Evolutionary conservation across 441 rosid species (phyloP).

Genomic region (Cnidoscolus chayamansa): DNA sequence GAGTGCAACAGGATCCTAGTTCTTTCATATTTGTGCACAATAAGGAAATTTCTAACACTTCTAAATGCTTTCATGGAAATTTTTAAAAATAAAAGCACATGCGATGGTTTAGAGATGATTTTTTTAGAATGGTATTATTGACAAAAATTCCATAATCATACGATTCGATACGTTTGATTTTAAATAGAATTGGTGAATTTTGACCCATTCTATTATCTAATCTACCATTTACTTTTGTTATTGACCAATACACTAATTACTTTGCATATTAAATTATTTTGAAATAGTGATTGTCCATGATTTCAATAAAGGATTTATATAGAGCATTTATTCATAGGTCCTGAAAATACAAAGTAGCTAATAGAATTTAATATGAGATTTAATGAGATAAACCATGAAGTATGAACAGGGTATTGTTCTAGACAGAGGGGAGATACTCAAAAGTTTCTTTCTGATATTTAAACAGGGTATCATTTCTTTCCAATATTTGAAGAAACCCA

Average conservation of each 20-base stretch:
- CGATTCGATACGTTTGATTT: neutral
- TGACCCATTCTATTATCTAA: neutral
- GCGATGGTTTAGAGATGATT: neutral
- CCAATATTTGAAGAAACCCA: too few relatives aligned
- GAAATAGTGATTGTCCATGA: neutral
- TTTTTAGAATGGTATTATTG: neutral
- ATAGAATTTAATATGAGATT: neutral
- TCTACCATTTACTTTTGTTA: neutral
- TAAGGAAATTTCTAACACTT: neutral
- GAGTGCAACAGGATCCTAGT: neutral
- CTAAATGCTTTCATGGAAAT: neutral
- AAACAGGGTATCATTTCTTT: neutral
- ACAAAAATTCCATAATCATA: neutral
- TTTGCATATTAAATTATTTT: neutral
- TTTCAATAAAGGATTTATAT: slow-evolving; percentile 1
- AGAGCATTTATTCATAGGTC: neutral
- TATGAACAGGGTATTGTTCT: too few relatives aligned
- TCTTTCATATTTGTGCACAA: neutral
- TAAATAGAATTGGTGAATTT: neutral
- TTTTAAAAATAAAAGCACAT: neutral
- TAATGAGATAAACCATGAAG: neutral
- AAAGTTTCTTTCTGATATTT: neutral
- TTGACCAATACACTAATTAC: neutral
- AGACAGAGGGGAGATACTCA: neutral
- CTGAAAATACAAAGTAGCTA: neutral